These are phyloP conservation scores for Cyanophora paradoxa DNA, from an alignment of 78 protist species.

Conservation along the genomic window DNA sequence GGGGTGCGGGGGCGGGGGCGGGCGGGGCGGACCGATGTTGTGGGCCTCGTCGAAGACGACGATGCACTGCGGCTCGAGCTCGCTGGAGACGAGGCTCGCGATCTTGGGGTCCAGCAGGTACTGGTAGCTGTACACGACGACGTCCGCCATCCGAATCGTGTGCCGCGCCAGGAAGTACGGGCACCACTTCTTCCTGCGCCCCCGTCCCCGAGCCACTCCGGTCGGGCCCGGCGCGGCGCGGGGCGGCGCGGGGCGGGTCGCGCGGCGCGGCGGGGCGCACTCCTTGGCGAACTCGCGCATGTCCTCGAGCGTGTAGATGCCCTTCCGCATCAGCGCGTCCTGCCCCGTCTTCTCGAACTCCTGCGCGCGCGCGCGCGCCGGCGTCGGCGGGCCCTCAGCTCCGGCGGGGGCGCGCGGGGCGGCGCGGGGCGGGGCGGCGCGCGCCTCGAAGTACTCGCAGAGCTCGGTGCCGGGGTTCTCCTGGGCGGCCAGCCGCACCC, in stretches of 20 bases:
- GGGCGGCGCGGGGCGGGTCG: neutral
- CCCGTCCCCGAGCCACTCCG: too few relatives aligned
- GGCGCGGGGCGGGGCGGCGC: too few relatives aligned
- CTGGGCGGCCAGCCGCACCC: conserved; percentile 3
- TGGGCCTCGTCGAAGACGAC: conserved; percentile 98
- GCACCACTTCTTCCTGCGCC: conserved; percentile 45
- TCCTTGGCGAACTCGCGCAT: conserved; percentile 47
- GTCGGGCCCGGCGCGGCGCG: neutral
- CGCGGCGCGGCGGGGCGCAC: neutral
- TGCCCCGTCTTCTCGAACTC: neutral
- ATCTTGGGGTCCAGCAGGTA: conserved; percentile 95
- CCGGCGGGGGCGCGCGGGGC: too few relatives aligned
- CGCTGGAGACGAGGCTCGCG: conserved; percentile 44
- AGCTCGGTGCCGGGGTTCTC: conserved; percentile 8
- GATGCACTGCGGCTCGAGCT: conserved; percentile 58
- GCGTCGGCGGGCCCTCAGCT: too few relatives aligned
- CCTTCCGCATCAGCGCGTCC: conserved; percentile 32
- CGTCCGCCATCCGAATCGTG: conserved; percentile 55
- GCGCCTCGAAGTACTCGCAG: conserved; percentile 15
- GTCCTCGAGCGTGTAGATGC: conserved; percentile 82
- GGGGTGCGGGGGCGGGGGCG: too few relatives aligned
- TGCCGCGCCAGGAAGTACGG: conserved; percentile 87
- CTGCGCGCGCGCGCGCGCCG: too few relatives aligned
- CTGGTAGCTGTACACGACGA: conserved; percentile 54
- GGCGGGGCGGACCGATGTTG: conserved; percentile 80